Percentiles rank a stretch among this genome's conserved stretches.
These are phyloP conservation scores for Ogataea haglerorum DNA, from an alignment of 805 yeast species.

Conservation along the genomic window DNA sequence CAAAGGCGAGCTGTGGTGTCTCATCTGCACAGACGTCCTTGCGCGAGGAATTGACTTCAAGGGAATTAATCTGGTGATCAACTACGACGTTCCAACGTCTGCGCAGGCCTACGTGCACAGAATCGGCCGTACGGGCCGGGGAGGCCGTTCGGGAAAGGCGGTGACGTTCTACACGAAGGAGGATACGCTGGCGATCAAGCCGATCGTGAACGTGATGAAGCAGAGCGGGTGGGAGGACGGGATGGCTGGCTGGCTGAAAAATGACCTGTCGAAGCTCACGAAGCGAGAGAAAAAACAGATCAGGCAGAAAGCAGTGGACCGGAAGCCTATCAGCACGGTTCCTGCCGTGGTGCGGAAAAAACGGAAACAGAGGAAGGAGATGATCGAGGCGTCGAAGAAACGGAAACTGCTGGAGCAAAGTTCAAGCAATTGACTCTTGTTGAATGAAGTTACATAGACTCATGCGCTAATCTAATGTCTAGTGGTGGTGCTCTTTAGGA, in stretches of 20 bases:
- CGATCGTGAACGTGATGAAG: slow-evolving; percentile 91
- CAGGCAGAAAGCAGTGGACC: slow-evolving; percentile 54
- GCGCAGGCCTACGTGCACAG: slow-evolving; percentile 96
- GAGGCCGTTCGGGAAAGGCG: slow-evolving; percentile 81
- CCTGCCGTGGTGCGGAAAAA: slow-evolving; percentile 65
- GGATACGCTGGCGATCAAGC: slow-evolving; percentile 70
- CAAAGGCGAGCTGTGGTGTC: slow-evolving; percentile 91
- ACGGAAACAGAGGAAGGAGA: slow-evolving; percentile 58
- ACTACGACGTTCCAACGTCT: slow-evolving; percentile 92
- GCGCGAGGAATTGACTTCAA: slow-evolving; percentile 97
- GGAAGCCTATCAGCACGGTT: slow-evolving; percentile 81
- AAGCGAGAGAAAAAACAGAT: slow-evolving; percentile 60
- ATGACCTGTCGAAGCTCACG: slow-evolving; percentile 56
- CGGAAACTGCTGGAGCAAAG: slow-evolving; percentile 37
- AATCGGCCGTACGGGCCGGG: slow-evolving; percentile 98
- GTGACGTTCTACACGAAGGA: slow-evolving; percentile 92
- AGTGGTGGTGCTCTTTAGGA: slow-evolving; percentile 40
- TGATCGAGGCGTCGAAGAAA: slow-evolving; percentile 73
- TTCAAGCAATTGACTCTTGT: slow-evolving; percentile 4
- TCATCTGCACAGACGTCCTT: slow-evolving; percentile 93
- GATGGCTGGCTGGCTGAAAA: slow-evolving; percentile 77
- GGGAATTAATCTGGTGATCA: slow-evolving; percentile 90
- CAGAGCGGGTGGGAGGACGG: slow-evolving; percentile 73
- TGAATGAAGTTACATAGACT: slow-evolving; percentile 9
- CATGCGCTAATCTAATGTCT: slow-evolving; percentile 13